These are phyloP conservation scores for Violaceomyces palustris DNA, from an alignment of 1,284 basidiomycete species.

Conservation along the genomic window DNA sequence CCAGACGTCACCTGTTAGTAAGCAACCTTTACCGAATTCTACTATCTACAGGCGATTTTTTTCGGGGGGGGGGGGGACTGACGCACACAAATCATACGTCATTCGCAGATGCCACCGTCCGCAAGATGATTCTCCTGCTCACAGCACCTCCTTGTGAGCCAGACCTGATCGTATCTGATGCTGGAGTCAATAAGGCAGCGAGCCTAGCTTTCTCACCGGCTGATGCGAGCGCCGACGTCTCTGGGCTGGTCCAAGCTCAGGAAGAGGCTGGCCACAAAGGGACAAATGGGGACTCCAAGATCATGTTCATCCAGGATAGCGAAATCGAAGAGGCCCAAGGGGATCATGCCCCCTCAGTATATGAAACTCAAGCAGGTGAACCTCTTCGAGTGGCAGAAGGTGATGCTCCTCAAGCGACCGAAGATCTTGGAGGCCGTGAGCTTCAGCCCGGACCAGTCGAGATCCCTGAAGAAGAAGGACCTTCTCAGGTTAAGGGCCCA, in stretches of 20 bases:
- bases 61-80: not conserved
- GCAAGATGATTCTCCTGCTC: constrained; percentile 21
- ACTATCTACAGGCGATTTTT: no score
- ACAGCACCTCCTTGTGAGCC: constrained; percentile 18
- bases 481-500: not conserved
- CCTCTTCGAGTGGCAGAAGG: not conserved
- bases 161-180: not conserved
- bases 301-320: constrained; percentile 19
- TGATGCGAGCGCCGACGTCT: not conserved
- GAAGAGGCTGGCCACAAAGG: no score
- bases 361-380: no score
- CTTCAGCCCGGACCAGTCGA: constrained; percentile 6
- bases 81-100: not conserved
- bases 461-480: constrained; percentile 6
- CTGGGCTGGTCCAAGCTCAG: constrained; percentile 11
- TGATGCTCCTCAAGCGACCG: not conserved
- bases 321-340: constrained; percentile 8
- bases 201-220: constrained; percentile 8
- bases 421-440: constrained; percentile 16
- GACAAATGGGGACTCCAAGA: not conserved
- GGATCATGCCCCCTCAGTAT: not conserved
- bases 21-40: not conserved
- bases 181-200: constrained; percentile 9
- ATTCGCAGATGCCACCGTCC: constrained; percentile 2
- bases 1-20: constrained; percentile 13